Evolutionary conservation across 306 rosid species (phyloP).

Genomic region (Quercus aquifolioides): DNA sequence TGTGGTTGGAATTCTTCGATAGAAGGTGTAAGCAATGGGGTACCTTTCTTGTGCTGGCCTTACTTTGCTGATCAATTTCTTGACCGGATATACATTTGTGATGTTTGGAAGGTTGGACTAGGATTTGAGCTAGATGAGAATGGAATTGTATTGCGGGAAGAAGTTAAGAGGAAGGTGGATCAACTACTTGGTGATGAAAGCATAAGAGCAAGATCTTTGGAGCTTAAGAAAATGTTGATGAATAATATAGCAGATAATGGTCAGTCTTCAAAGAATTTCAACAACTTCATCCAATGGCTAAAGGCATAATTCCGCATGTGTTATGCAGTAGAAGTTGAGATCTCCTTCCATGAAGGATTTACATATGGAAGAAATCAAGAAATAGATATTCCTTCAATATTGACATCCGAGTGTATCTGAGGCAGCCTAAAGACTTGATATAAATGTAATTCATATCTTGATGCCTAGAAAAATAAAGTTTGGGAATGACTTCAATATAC

Average conservation of each 20-base stretch:
- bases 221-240: conserved; percentile 17
- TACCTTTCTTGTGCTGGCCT: conserved; percentile 43
- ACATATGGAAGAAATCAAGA: too few species aligned
- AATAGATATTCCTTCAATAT: too few species aligned
- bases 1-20: conserved; percentile 56
- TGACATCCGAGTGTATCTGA: too few species aligned
- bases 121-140: conserved; percentile 1
- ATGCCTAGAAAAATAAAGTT: too few species aligned
- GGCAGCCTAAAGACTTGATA: too few species aligned
- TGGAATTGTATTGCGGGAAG: background rate
- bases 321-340: too few species aligned
- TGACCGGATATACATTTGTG: conserved; percentile 20
- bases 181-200: conserved; percentile 9
- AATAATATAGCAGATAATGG: conserved; percentile 29
- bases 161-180: conserved; percentile 22
- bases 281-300: conserved; percentile 35
- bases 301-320: background rate
- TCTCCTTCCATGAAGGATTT: too few species aligned
- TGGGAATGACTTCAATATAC: too few species aligned
- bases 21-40: conserved; percentile 24
- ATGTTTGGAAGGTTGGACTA: conserved; percentile 27
- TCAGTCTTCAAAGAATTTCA: conserved; percentile 18
- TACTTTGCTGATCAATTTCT: conserved; percentile 16
- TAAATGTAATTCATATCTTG: too few species aligned
- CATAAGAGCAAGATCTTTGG: conserved; percentile 6